Evolutionary conservation across 352 stramenopile species (phyloP), one percentile per base, ranked within the genome.

Genomic region (Pythium phragmiticola): DNA sequence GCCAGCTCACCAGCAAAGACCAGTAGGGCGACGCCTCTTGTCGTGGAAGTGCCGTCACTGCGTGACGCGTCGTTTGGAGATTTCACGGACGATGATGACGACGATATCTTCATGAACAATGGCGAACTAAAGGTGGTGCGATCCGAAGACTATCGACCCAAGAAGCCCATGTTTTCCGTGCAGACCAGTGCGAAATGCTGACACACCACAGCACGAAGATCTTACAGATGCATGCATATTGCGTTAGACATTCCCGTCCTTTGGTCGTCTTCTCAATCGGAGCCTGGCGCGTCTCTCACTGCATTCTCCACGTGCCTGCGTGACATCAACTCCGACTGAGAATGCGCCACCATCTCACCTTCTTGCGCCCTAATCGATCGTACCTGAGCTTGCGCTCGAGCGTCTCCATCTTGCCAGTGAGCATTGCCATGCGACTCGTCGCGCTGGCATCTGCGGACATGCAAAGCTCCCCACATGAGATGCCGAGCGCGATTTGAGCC

Each of bases 341-440:
- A 21, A 21, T 7, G 14, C 17, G 13, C 11, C 37, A 4, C 37
- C 37, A 7, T 19, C 4, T 46, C 39, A 46, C 17, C 39, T 46
- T 19, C 39, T 16, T 19, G 6, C 14, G 12, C 39, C 16, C 16
- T 2, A 39, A 46, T 6, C 13, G 39, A 14, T 41, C 56, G 19
- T 39, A 82, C 78, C 75, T 70, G 16, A 88, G 52, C 26, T 72
- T 77, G 30, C 60, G 70, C 69, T 88, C 78, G 39, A 88, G 52
- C 0, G 61, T 33, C 13, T 66, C 57, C 66, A 88, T 72, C 62
- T 84, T 85, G 42, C 75, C 65, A 33, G 77, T 68, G 16, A 88
- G 56, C 21, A 62, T 60, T n/a, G 70, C 66, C 55, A 88, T 61
- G 12, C 76, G 60, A 7, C 57, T 72, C 36, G 78, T 82, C 7